Base-by-base conservation (phyloP, 176 grass and related monocot species). In the Paspalum notatum region DNA sequence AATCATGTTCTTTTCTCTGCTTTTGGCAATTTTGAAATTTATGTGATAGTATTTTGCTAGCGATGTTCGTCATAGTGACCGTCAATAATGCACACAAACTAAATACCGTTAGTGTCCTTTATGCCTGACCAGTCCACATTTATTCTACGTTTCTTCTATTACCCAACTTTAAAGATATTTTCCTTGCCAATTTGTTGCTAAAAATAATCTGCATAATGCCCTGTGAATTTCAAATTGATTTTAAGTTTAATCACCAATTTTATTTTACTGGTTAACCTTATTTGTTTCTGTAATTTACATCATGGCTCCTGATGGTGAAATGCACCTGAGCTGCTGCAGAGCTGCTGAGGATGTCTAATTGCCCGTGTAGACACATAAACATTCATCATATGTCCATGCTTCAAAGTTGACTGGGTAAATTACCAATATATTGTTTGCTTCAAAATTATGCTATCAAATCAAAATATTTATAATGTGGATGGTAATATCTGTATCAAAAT, bases 381-480 rank as follows among this genome's bases (percentile, higher is more conserved):
- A 39, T 67, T 14, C 22, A 68, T 75, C 15, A 25, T 26, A 75
- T 64, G 52, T 22, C 8, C 37, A 9, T 61, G 52, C 68, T 79
- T 52, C 41, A 61, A 61, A 20, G 44, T 74, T 44, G 56, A 17
- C 57, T 20, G 3, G 22, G 20, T 21, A 57, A 17, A 17, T 9
- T n/a, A n/a, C n/a, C n/a, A n/a, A n/a, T 57, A 4, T 78, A 24
- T 51, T 68, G 8, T 78, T 72, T 79, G 60, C 32, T 66, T 42
- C 40, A 21, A 12, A 79, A 57, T 6, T 4, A 48, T 72, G 57
- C 39, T 3, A 71, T 43, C 45, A 78, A 78, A 81, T n/a, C n/a
- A n/a, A n/a, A n/a, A n/a, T n/a, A n/a, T n/a, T n/a, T n/a, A n/a
- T n/a, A n/a, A n/a, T n/a, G n/a, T n/a, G n/a, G n/a, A n/a, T n/a